These are phyloP conservation scores for Blastobotrys buckinghamii DNA, from an alignment of 1,139 yeast genomes.

Conservation along the genomic window DNA sequence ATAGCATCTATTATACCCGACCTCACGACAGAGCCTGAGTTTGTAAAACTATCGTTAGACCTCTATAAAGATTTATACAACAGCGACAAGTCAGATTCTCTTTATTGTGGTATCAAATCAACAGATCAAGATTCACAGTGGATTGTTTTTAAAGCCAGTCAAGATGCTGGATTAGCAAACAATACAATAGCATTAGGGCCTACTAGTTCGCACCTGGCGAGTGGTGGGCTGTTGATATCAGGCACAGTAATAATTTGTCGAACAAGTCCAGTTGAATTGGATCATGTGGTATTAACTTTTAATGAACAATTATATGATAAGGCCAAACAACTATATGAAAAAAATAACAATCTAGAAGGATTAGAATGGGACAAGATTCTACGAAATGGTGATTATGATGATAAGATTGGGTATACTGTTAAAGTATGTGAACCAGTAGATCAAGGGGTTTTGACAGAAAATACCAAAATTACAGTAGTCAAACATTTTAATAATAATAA, in stretches of 20 bases:
- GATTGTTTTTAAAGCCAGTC: conserved; percentile 17
- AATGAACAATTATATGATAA: conserved; percentile 21
- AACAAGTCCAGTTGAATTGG: conserved; percentile 19
- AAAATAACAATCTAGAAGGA: background rate
- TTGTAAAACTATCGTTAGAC: conserved; percentile 14
- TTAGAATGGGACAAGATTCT: conserved; percentile 16
- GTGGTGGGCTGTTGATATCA: conserved; percentile 11
- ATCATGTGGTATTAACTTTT: conserved; percentile 23
- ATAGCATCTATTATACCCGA: background rate
- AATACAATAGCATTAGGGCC: conserved; percentile 18
- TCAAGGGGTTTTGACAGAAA: conserved; percentile 49
- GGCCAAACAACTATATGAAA: conserved; percentile 15
- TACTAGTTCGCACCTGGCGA: conserved; percentile 7
- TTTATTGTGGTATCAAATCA: conserved; percentile 16
- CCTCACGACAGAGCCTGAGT: conserved; percentile 7
- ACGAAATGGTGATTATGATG: conserved; percentile 28
- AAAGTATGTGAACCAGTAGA: conserved; percentile 65
- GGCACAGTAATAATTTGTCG: conserved; percentile 18
- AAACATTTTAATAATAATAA: conserved; percentile 21
- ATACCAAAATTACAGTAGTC: conserved; percentile 52
- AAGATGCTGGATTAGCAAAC: conserved; percentile 17
- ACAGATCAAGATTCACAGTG: conserved; percentile 16
- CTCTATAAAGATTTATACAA: conserved; percentile 13
- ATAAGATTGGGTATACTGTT: conserved; percentile 31
- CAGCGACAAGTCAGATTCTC: conserved; percentile 5